Percentiles rank a stretch among this genome's conserved stretches.
Conservation (phyloP, 2,329 filamentous ascomycete species). For the Seiridium unicorne region DNA sequence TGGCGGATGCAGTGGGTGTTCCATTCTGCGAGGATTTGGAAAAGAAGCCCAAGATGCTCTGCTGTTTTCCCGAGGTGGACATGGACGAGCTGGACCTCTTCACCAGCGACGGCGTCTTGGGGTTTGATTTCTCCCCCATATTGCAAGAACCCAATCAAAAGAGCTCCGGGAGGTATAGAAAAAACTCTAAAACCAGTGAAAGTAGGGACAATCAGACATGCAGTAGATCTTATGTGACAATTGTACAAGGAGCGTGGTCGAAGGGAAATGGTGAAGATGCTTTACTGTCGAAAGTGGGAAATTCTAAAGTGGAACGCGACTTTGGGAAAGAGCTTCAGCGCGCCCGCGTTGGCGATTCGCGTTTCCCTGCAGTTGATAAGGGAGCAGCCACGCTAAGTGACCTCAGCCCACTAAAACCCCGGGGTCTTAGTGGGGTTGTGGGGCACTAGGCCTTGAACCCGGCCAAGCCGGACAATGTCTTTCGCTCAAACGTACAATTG, state of each 20-base stretch:
- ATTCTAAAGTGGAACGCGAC: conserved; percentile 5
- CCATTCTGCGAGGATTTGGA: conserved; percentile 50
- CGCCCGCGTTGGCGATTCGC: not conserved
- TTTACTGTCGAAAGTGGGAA: not conserved
- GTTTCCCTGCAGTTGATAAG: conserved; percentile 1
- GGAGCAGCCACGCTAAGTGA: not conserved
- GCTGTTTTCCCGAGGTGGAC: conserved; percentile 54
- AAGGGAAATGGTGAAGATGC: not conserved
- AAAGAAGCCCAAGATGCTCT: conserved; percentile 81
- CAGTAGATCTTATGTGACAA: not conserved
- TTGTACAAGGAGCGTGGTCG: not conserved
- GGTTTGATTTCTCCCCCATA: conserved; percentile 27
- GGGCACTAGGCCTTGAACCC: no score
- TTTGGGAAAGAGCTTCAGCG: not conserved
- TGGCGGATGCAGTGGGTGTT: conserved; percentile 33
- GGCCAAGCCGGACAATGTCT: no score
- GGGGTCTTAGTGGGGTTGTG: no score
- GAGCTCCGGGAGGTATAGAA: not conserved
- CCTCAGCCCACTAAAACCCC: not conserved
- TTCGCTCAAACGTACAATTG: no score
- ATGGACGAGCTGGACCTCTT: conserved; percentile 45
- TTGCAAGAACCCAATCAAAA: conserved; percentile 3
- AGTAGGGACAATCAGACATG: not conserved
- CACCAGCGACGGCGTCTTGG: conserved; percentile 37
- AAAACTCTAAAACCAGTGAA: not conserved